Evolutionary conservation across 148 eudicot genomes (phyloP), one percentile per base, ranked within the genome.

Genomic region (Talinum fruticosum): DNA sequence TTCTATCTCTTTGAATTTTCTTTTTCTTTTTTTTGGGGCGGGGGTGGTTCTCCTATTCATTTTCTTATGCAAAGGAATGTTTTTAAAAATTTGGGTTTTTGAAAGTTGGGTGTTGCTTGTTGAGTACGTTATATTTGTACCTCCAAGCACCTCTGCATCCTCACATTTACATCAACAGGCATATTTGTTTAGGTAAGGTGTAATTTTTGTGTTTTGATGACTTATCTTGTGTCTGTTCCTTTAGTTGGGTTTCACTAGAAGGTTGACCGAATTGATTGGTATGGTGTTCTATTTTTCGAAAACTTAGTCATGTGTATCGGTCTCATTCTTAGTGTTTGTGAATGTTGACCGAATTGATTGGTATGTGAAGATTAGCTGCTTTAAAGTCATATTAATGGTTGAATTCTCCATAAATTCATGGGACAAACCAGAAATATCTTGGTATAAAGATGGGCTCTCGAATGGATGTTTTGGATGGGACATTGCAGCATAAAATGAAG

Each of bases 81-180:
- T 32, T n/a, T n/a, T 49, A 13, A 53, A 23, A 2, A 26, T 33
- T 65, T 64, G 19, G 47, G 12, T 41, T 37, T 19, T 34, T 0
- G 24, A 36, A 53, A 77, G 21, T 41, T 28, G 38, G 45, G 41
- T 65, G 51, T 37, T 76, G 57, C 1, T 78, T 23, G 38, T 53
- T 38, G 75, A 13, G 23, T 81, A 88, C 89, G 91, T 88, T 78
- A 80, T 85, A 72, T 87, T 87, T 76, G 57, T 80, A 59, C 82
- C 80, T 75, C 87, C 88, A 30, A n/a, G 88, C 88, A 47, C 88
- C 90, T 16, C 62, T 71, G 18, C 88, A 87, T 45, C 88, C 88
- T 77, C 90, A 87, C 69, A 87, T 87, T 36, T 87, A 87, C 61
- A 85, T 88, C 88, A 87, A 87, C 47, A 88, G 90, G 10, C 90